These are phyloP conservation scores for Trichoderma endophyticum DNA, from an alignment of 2,329 filamentous ascomycete genomes.

Conservation along the genomic window DNA sequence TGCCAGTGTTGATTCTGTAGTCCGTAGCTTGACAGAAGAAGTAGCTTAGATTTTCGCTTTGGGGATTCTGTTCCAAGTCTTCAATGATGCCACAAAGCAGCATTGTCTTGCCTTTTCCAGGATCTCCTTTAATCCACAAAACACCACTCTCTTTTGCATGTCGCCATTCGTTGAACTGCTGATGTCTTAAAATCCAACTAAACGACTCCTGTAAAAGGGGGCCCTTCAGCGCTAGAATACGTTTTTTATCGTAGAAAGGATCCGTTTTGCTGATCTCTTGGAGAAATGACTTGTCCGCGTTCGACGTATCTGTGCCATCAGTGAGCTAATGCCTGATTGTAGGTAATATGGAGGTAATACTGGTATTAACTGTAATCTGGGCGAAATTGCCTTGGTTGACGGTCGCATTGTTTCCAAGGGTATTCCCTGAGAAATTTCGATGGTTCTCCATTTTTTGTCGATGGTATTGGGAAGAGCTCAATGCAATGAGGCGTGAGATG, in stretches of 20 bases:
- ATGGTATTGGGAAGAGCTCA: too few species aligned
- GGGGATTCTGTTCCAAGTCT: not conserved
- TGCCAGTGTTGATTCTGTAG: slow-evolving; percentile 35
- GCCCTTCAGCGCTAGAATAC: slow-evolving; percentile 35
- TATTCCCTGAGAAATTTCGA: too few species aligned
- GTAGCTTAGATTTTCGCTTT: slow-evolving; percentile 13
- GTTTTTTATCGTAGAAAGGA: slow-evolving; percentile 28
- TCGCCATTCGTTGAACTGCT: slow-evolving; percentile 23
- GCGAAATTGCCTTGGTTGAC: too few species aligned
- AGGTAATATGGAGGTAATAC: too few species aligned
- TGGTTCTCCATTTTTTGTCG: too few species aligned
- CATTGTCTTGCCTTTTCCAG: slow-evolving; percentile 46
- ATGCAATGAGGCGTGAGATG: too few species aligned
- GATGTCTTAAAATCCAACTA: slow-evolving; percentile 32
- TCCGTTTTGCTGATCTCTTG: not conserved
- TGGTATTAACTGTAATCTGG: too few species aligned
- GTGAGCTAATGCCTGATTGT: too few species aligned
- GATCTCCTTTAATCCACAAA: slow-evolving; percentile 39
- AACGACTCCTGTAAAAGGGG: slow-evolving; percentile 32
- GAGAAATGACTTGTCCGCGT: too few species aligned
- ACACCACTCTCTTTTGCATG: slow-evolving; percentile 22
- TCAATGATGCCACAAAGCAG: slow-evolving; percentile 37
- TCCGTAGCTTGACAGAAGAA: slow-evolving; percentile 24
- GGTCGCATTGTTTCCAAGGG: too few species aligned
- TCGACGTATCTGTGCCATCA: too few species aligned